Evolutionary conservation across 2,329 filamentous ascomycete genomes (phyloP), one percentile per base, ranked within the genome.

Genomic region (Xylariaceae sp.): DNA sequence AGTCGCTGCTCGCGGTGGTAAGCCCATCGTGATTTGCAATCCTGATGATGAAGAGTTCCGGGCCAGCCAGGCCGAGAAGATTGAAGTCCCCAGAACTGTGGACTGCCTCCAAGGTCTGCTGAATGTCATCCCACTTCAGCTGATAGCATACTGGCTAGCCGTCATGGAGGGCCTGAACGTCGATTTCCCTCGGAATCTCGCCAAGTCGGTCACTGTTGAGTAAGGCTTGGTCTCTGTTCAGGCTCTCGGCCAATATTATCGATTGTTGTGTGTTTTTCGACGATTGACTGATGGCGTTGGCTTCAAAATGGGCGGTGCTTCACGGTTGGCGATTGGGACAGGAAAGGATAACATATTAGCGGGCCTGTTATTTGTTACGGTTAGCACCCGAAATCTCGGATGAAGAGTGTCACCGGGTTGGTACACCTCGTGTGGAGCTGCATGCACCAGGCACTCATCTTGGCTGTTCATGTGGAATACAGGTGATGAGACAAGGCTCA

Each of bases 11-110:
- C 90, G 92, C 64, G 80, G 83, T 59, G 92, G 92, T 60, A 90
- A 92, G 65, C 92, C 92, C 47, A 98, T 98, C 62, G 90, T 98
- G 59, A 97, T 98, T 63, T 98, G 92, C 83, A 97, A 97, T 71
- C 73, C 83, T 40, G 70, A 74, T 52, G 92, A 98, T 59, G 76
- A 82, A 54, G 92, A 97, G 69, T 98, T 98, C 74, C 81, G 84
- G 46, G 66, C 81, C 43, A 85, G 83, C 50, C 83, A 90, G 70
- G 92, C 89, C 28, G 87, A 95, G 73, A 94, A 90, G 76, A 97
- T 98, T 53, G 89, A 96, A 74, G 87, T 98, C 44, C 92, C 92
- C 54, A 83, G 85, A 74, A 97, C 90, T 5, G 88, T 96, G 45
- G 92, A 98, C 62, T 85, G 83, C 57, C 78, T 98, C 42, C 92